A percentile compares a stretch with the other conserved stretches of the same genome.
These are phyloP conservation scores for Fusarium sp. DNA, from an alignment of 2,329 filamentous ascomycete species.

Conservation along the genomic window DNA sequence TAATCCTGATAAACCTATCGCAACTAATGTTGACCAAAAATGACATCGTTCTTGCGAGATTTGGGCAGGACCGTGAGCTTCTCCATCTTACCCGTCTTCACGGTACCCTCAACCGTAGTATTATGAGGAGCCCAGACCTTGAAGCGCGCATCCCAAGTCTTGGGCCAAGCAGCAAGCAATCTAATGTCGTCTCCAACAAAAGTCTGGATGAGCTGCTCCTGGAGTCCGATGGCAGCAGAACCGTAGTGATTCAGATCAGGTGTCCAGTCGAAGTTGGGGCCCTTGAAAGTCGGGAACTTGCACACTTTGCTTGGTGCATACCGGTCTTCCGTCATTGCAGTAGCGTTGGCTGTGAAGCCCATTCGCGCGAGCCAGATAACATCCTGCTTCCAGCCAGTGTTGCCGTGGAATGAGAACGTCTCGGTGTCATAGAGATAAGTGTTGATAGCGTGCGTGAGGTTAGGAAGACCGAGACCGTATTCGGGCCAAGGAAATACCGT, in stretches of 20 bases:
- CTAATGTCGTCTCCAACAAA: neutral
- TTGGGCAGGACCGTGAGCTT: neutral
- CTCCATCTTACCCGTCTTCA: neutral
- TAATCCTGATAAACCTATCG: no score
- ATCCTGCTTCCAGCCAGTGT: slow-evolving; percentile 10
- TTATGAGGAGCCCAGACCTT: slow-evolving; percentile 2
- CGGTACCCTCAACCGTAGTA: neutral
- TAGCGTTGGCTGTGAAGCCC: neutral
- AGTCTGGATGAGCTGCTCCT: slow-evolving; percentile 11
- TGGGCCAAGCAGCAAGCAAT: slow-evolving; percentile 1
- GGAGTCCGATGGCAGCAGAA: neutral
- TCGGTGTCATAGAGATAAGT: neutral
- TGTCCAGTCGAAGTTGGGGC: slow-evolving; percentile 2
- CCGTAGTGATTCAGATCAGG: slow-evolving; percentile 4
- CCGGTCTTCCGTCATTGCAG: neutral
- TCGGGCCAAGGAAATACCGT: slow-evolving; percentile 1
- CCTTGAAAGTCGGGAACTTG: slow-evolving; percentile 9
- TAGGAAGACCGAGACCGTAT: neutral
- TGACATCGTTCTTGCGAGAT: neutral
- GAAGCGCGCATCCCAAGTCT: neutral
- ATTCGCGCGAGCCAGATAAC: slow-evolving; percentile 10
- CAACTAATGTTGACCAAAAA: neutral
- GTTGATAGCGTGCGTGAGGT: slow-evolving; percentile 3
- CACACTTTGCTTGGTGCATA: neutral
- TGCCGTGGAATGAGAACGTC: neutral